Base-by-base conservation (phyloP, 495 filamentous ascomycete species). In the Clohesyomyces aquaticus region DNA sequence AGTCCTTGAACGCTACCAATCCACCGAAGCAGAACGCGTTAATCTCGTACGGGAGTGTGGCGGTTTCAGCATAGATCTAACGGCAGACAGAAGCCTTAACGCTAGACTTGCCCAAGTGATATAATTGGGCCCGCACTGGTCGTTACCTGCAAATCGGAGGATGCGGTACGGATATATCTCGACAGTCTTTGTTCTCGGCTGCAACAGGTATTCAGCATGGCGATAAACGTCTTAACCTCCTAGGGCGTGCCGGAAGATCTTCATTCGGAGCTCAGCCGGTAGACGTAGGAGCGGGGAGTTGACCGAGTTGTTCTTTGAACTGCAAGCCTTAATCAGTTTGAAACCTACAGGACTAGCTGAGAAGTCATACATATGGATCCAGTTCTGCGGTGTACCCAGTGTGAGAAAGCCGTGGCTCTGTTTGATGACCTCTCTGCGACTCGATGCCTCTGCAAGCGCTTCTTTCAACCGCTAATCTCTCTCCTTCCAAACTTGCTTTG, bases 191-290 rank as follows among this genome's bases (percentile, higher is more conserved):
- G 32, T 38, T 38, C 32, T n/a, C 6, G 14, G 32, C 32, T 38
- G 14, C 14, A 38, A 14, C 14, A 38, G 32, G 32, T 6, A 38
- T 38, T 38, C 14, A 6, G 32, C 32, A 14, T 14, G 14, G 32
- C 32, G 32, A 6, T 14, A 38, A 6, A 14, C 6, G 6, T 38
- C 6, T 14, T 38, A 14, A 14, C 6, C 6, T 6, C 6, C 32
- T 14, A 38, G 32, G 32, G 32, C 32, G 6, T 38, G 32, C 6
- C 32, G 6, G 32, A 38, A 38, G 6, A 61, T 53, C 26, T 38
- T 61, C 16, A 23, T 43, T 12, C 59, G 47, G 9, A 61, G 27
- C 22, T 61, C 59, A 14, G 32, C 25, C 18, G 48, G 59, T 4
- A 61, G 25, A 11, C 48, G 26, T 1, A 54, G 59, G 16, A 61